A percentile compares a stretch with the other conserved stretches of the same genome.
These are phyloP conservation scores for Podaxis sp. DNA, from an alignment of 768 basidiomycete genomes.

Conservation along the genomic window DNA sequence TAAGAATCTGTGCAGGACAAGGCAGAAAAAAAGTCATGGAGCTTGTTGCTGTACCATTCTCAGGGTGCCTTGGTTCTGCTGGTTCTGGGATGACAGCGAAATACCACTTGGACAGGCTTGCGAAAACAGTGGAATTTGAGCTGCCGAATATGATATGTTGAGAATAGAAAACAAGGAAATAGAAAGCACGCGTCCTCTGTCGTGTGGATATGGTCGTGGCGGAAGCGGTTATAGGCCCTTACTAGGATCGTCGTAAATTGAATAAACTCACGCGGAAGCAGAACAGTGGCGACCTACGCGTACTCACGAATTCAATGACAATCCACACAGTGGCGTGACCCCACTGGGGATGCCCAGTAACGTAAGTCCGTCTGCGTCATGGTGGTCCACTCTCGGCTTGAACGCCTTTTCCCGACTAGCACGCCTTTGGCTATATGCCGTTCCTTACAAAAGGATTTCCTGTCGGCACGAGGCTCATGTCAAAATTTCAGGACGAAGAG, in stretches of 20 bases:
- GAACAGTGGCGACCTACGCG: not conserved
- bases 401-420: constrained; percentile 1
- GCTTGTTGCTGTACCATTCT: not conserved
- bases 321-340: not conserved
- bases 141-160: not conserved
- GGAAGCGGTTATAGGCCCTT: not conserved
- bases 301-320: not conserved
- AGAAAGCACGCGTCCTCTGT: not conserved
- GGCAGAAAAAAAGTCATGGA: not conserved
- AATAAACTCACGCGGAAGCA: not conserved
- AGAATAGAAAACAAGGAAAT: not conserved
- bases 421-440: constrained; percentile 1
- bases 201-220: not conserved
- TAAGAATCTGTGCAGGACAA: not conserved
- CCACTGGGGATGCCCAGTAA: not conserved
- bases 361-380: not conserved
- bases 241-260: not conserved
- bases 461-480: not conserved
- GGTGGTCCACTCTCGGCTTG: constrained; percentile 1
- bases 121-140: not conserved
- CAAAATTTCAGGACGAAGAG: not conserved
- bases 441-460: not conserved
- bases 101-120: not conserved
- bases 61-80: not conserved
- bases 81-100: not conserved